A percentile compares a stretch with the other conserved stretches of the same genome.
phyloP scores from a whole-genome alignment of 148 eudicot species.

The Mesembryanthemum crystallinum region DNA sequence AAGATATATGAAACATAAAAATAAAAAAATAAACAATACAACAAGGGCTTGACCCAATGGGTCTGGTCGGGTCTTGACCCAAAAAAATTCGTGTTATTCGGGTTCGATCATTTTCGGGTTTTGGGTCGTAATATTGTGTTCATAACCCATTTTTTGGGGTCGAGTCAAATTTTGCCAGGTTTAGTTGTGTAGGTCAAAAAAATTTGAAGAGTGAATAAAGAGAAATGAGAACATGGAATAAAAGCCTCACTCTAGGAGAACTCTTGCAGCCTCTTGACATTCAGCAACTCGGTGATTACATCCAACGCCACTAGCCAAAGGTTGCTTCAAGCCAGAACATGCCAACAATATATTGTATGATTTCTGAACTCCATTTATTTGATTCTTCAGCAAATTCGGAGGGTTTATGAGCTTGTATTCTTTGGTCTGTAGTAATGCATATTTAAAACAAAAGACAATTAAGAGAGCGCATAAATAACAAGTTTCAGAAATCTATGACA shows the following conservation, averaged over 20 bases:
- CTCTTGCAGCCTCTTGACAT: constrained; percentile 82
- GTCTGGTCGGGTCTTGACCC: too few species aligned
- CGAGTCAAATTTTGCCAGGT: too few species aligned
- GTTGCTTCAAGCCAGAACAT: constrained; percentile 89
- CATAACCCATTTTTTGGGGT: too few species aligned
- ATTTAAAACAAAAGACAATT: not conserved
- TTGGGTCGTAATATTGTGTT: too few species aligned
- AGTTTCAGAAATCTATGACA: too few species aligned
- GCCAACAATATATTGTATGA: constrained; percentile 80
- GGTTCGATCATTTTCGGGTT: too few species aligned
- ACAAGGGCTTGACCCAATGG: too few species aligned
- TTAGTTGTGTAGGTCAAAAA: not conserved
- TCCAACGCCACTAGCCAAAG: constrained; percentile 73
- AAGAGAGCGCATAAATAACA: not conserved
- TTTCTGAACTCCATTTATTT: constrained; percentile 32
- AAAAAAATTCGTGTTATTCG: too few species aligned
- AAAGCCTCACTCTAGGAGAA: constrained; percentile 65
- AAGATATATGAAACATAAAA: too few species aligned
- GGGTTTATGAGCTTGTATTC: constrained; percentile 72
- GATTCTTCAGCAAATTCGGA: constrained; percentile 33
- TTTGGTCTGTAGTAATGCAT: constrained; percentile 58
- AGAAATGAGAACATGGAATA: constrained; percentile 1
- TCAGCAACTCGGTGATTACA: constrained; percentile 82
- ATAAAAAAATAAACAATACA: too few species aligned
- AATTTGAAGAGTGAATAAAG: not conserved